Conservation (phyloP, 441 rosid genomes). For the Populus hybrid region DNA sequence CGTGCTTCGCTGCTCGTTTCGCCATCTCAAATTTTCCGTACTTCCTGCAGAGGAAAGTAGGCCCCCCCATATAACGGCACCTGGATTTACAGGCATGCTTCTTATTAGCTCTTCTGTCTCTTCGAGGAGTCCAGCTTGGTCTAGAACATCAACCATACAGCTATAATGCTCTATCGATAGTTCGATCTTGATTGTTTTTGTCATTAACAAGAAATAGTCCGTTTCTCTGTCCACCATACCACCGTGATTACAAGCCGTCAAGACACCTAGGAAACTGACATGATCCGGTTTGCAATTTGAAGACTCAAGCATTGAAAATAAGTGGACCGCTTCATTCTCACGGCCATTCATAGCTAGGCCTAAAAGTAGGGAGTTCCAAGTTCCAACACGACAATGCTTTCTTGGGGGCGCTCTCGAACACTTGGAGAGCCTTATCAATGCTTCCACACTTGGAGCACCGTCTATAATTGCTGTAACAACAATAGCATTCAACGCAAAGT, state of each 20-base stretch:
- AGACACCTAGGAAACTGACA: conserved; percentile 39
- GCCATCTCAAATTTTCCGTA: conserved; percentile 38
- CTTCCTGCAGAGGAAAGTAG: conserved; percentile 44
- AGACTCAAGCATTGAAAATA: conserved; percentile 51
- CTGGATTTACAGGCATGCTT: conserved; percentile 38
- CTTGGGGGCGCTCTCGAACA: conserved; percentile 32
- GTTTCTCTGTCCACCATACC: conserved; percentile 45
- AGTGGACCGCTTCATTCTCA: conserved; percentile 39
- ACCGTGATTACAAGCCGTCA: conserved; percentile 47
- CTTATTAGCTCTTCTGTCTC: conserved; percentile 48
- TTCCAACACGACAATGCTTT: conserved; percentile 66
- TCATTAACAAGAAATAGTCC: conserved; percentile 44
- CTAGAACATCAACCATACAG: conserved; percentile 54
- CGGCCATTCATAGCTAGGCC: conserved; percentile 38
- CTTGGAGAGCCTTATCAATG: conserved; percentile 41
- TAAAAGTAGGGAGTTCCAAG: conserved; percentile 47
- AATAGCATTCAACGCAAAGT: conserved; percentile 49
- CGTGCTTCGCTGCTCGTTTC: conserved; percentile 39
- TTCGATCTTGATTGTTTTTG: conserved; percentile 37
- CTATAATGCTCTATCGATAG: conserved; percentile 68
- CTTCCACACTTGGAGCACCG: conserved; percentile 75
- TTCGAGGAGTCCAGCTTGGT: conserved; percentile 40
- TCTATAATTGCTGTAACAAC: conserved; percentile 64
- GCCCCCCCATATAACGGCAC: conserved; percentile 43
- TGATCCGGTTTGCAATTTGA: conserved; percentile 34